phyloP scores from a whole-genome alignment of 371 early-diverging fungal species.

The Lichtheimia hyalospora region DNA sequence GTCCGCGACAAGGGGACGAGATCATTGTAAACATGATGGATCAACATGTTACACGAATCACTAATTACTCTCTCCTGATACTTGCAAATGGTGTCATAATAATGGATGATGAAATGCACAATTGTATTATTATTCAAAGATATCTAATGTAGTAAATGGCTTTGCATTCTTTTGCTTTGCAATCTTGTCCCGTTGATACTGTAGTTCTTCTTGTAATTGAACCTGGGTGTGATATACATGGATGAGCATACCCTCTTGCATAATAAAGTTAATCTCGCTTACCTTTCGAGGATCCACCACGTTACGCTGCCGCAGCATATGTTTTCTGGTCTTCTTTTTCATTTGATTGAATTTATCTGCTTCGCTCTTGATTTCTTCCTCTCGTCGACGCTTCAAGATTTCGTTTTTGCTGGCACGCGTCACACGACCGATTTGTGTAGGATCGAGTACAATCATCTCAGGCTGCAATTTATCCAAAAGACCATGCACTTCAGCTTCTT shows the following conservation, averaged over 20 bases:
- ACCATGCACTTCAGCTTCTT: slow-evolving; percentile 89
- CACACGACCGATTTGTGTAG: slow-evolving; percentile 70
- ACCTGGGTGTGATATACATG: slow-evolving; percentile 8
- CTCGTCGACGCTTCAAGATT: slow-evolving; percentile 23
- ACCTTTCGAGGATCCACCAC: slow-evolving; percentile 73
- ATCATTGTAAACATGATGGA: too few relatives aligned
- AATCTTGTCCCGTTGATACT: slow-evolving; percentile 21
- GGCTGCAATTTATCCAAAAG: slow-evolving; percentile 92
- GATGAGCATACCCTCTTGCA: too few relatives aligned
- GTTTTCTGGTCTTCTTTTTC: slow-evolving; percentile 84
- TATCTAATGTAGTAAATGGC: slow-evolving; percentile 42
- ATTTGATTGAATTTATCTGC: not conserved
- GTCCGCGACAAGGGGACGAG: too few relatives aligned
- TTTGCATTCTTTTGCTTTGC: slow-evolving; percentile 27
- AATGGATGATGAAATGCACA: too few relatives aligned
- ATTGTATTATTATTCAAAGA: slow-evolving; percentile 21
- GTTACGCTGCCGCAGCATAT: slow-evolving; percentile 67
- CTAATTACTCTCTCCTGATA: too few relatives aligned
- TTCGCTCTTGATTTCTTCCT: slow-evolving; percentile 60
- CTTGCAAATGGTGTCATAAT: too few relatives aligned
- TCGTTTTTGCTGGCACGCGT: slow-evolving; percentile 57
- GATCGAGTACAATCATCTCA: slow-evolving; percentile 88
- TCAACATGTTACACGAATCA: too few relatives aligned
- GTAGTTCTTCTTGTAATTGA: slow-evolving; percentile 25
- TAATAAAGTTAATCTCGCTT: slow-evolving; percentile 12